Percentiles rank a stretch among this genome's conserved stretches.
These are phyloP conservation scores for Fonsecaea multimorphosa DNA, from an alignment of 2,329 filamentous ascomycete genomes.

Conservation along the genomic window DNA sequence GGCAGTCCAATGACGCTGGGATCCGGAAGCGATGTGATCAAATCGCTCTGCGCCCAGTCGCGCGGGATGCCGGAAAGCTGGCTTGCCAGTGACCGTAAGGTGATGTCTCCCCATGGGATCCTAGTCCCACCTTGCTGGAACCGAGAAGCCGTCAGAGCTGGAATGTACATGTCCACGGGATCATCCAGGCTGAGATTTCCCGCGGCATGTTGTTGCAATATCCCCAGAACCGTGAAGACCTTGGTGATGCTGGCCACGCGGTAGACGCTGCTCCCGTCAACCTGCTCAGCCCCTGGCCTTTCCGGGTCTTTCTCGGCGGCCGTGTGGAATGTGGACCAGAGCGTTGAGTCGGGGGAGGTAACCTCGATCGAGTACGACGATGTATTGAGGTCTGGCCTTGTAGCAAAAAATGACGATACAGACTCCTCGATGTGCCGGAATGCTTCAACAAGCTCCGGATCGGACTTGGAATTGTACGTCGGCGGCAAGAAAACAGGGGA, in stretches of 20 bases:
- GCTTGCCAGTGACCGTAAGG: constrained; percentile 39
- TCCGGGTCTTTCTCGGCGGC: constrained; percentile 28
- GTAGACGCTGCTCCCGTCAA: constrained; percentile 38
- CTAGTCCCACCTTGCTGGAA: constrained; percentile 6
- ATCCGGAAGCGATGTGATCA: constrained; percentile 22
- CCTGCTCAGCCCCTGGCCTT: constrained; percentile 33
- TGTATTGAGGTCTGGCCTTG: constrained; percentile 26
- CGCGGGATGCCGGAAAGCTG: constrained; percentile 42
- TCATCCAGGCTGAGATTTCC: constrained; percentile 42
- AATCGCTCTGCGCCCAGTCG: constrained; percentile 40
- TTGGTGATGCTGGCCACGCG: constrained; percentile 43
- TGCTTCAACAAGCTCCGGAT: constrained; percentile 16
- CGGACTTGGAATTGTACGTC: constrained; percentile 12
- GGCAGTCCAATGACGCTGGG: constrained; percentile 33
- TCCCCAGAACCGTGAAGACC: constrained; percentile 41
- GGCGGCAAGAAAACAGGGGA: constrained; percentile 34
- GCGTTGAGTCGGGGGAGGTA: constrained; percentile 30
- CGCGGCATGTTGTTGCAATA: constrained; percentile 41
- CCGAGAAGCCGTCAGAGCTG: constrained; percentile 20
- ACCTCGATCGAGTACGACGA: constrained; percentile 39
- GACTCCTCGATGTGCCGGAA: constrained; percentile 22
- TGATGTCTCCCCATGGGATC: constrained; percentile 42
- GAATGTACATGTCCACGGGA: constrained; percentile 38
- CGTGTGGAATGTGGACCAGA: constrained; percentile 36
- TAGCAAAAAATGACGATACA: constrained; percentile 4